phyloP scores from a whole-genome alignment of 2,329 filamentous ascomycete genomes.

The Paramyrothecium sp. region DNA sequence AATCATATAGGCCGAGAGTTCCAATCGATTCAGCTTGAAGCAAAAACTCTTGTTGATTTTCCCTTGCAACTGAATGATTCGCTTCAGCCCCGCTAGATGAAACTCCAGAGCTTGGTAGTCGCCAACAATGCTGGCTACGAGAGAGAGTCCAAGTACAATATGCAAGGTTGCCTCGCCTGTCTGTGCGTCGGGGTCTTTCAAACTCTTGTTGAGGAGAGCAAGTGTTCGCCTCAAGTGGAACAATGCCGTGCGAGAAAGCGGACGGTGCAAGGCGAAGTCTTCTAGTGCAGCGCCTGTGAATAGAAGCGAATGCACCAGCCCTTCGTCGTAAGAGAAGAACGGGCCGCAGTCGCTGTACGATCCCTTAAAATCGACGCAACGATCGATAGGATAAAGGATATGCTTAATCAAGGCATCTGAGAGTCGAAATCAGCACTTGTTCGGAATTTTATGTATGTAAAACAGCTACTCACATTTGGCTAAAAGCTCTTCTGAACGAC shows the following conservation, averaged over 20 bases:
- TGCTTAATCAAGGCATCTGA: neutral
- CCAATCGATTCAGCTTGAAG: neutral
- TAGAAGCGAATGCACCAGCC: conserved; percentile 6
- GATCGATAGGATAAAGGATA: neutral
- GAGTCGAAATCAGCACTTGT: too few relatives aligned
- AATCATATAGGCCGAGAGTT: neutral
- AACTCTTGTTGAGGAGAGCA: neutral
- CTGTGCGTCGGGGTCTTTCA: neutral
- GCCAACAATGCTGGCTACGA: conserved; percentile 3
- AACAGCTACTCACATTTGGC: too few relatives aligned
- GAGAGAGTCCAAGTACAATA: conserved; percentile 3
- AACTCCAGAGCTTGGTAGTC: neutral
- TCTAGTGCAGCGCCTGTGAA: conserved; percentile 2
- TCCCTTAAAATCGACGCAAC: neutral
- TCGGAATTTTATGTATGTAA: too few relatives aligned
- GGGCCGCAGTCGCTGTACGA: neutral
- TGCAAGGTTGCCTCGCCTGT: conserved; percentile 2
- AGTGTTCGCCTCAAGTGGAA: conserved; percentile 3
- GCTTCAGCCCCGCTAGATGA: neutral
- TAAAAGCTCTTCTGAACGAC: too few relatives aligned
- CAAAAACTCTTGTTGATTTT: neutral
- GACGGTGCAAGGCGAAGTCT: neutral
- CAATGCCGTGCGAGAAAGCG: neutral
- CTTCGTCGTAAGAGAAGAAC: conserved; percentile 1
- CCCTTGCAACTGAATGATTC: neutral